phyloP scores from a whole-genome alignment of 129 eudicot genomes.

The Lactuca sativa region DNA sequence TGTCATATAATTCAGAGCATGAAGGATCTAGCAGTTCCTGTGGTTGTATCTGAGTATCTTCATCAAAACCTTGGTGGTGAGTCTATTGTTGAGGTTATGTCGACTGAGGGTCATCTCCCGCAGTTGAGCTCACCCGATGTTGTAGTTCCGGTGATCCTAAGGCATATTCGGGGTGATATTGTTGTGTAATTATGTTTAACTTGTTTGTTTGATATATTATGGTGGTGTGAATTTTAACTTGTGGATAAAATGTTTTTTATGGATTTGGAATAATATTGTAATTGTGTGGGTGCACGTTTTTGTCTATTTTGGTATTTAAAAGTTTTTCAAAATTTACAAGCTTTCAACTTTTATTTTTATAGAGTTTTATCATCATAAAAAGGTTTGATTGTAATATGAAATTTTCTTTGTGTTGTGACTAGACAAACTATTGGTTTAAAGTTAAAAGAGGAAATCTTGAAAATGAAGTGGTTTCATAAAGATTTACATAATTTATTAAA shows the following conservation, averaged over 20 bases:
- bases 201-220: constrained; percentile 16
- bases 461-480: too few species aligned
- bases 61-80: constrained; percentile 81
- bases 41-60: constrained; percentile 84
- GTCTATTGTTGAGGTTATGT: constrained; percentile 94
- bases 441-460: background rate
- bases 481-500: too few species aligned
- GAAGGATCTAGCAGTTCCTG: constrained; percentile 95
- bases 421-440: background rate
- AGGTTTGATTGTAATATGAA: too few species aligned
- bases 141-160: constrained; percentile 82
- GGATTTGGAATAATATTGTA: constrained; percentile 12
- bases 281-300: background rate
- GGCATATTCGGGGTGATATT: constrained; percentile 77
- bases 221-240: constrained; percentile 22
- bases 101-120: constrained; percentile 91
- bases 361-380: background rate
- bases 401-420: background rate
- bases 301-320: background rate
- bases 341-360: background rate
- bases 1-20: constrained; percentile 93
- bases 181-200: constrained; percentile 31
- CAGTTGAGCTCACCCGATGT: constrained; percentile 95
- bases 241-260: constrained; percentile 18
- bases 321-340: background rate